These are phyloP conservation scores for Houttuynia cordata DNA, from an alignment of 164 flowering plant genomes.

Conservation along the genomic window DNA sequence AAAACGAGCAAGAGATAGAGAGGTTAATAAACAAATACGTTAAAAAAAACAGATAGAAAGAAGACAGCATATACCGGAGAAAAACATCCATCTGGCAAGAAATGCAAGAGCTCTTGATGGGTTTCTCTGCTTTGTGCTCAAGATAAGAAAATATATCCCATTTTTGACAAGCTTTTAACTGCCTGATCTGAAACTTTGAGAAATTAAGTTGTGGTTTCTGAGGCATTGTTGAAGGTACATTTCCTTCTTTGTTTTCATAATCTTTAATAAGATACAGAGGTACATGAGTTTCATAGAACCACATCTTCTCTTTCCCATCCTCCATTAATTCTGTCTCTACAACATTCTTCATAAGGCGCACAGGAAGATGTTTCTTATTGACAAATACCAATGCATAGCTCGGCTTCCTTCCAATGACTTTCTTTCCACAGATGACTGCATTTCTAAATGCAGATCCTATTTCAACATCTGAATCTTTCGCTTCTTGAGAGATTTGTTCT, in stretches of 20 bases:
- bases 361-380: slow-evolving; percentile 78
- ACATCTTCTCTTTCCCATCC: slow-evolving; percentile 53
- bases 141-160: slow-evolving; percentile 53
- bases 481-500: slow-evolving; percentile 58
- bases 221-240: slow-evolving; percentile 11
- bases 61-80: slow-evolving; percentile 31
- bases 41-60: not conserved
- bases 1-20: not conserved
- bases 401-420: slow-evolving; percentile 35
- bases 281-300: slow-evolving; percentile 70
- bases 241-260: slow-evolving; percentile 41
- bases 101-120: slow-evolving; percentile 41
- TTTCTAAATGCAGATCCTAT: slow-evolving; percentile 65
- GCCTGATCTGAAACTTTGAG: slow-evolving; percentile 36
- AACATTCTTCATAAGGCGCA: slow-evolving; percentile 72
- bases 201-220: slow-evolving; percentile 15
- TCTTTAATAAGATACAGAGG: slow-evolving; percentile 85
- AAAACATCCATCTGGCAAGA: slow-evolving; percentile 57
- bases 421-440: slow-evolving; percentile 61
- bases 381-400: slow-evolving; percentile 63
- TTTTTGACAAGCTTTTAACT: slow-evolving; percentile 38
- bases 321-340: slow-evolving; percentile 42
- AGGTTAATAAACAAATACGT: not conserved
- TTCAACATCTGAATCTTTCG: slow-evolving; percentile 67
- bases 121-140: slow-evolving; percentile 36